Percentiles rank a stretch among this genome's conserved stretches.
These are phyloP conservation scores for Gracilariopsis chorda DNA, from an alignment of 23 red algal species.

Conservation along the genomic window DNA sequence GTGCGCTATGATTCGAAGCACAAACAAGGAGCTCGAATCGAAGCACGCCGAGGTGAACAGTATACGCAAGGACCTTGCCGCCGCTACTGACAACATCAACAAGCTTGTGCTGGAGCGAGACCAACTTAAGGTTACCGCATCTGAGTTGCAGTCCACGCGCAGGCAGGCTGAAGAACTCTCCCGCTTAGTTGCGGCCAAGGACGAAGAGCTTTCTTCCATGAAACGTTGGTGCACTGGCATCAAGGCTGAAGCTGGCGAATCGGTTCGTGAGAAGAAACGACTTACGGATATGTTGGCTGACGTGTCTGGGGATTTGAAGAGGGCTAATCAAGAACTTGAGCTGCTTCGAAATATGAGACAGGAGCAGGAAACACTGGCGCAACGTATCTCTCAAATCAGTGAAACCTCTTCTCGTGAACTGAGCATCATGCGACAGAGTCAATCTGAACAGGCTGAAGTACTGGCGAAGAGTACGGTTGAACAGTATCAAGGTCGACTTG, in stretches of 20 bases:
- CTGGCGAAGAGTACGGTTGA: conserved; percentile 55
- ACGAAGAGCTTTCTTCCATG: conserved; percentile 3
- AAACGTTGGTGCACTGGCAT: conserved; percentile 13
- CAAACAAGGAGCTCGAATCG: conserved; percentile 27
- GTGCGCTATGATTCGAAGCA: not conserved
- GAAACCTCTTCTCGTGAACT: conserved; percentile 49
- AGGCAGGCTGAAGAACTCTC: conserved; percentile 37
- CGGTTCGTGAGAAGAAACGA: conserved; percentile 50
- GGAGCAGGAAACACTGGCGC: conserved; percentile 46
- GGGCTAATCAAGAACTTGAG: conserved; percentile 51
- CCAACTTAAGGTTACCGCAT: conserved; percentile 2
- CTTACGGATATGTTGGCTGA: conserved; percentile 59
- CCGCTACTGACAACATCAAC: not conserved
- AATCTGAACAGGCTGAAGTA: conserved; percentile 43
- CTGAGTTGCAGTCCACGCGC: conserved; percentile 16
- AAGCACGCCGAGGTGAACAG: not conserved
- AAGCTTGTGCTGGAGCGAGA: conserved; percentile 27
- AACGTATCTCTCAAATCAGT: conserved; percentile 11
- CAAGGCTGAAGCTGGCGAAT: conserved; percentile 40
- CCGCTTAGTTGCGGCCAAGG: not conserved
- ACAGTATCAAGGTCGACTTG: conserved; percentile 16
- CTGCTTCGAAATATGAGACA: conserved; percentile 43
- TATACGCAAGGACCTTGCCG: not conserved
- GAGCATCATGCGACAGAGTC: conserved; percentile 21
- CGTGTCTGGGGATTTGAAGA: conserved; percentile 38